Percentiles rank a stretch among this genome's conserved stretches.
These are phyloP conservation scores for Microthlaspi erraticum DNA, from an alignment of 345 rosid species.

Conservation along the genomic window DNA sequence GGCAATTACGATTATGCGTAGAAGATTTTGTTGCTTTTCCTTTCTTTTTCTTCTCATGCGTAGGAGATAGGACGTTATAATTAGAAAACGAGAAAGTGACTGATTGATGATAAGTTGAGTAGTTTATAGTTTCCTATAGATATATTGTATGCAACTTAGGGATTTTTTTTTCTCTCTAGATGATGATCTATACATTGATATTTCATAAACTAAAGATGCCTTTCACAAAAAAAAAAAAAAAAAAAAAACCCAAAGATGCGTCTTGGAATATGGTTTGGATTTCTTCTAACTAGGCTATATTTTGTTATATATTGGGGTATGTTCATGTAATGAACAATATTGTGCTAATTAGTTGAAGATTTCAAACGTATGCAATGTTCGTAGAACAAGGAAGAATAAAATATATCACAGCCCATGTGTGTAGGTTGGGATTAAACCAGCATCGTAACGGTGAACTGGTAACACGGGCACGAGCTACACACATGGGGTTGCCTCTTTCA, in stretches of 20 bases:
- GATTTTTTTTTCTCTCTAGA: too few relatives aligned
- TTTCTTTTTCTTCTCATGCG: not conserved
- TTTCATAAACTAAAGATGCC: not conserved
- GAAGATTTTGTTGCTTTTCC: slow-evolving; percentile 2
- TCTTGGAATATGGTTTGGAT: not conserved
- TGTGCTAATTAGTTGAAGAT: too few relatives aligned
- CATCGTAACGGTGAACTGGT: slow-evolving; percentile 18
- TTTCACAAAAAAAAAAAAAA: too few relatives aligned
- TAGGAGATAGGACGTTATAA: not conserved
- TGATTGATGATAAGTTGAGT: too few relatives aligned
- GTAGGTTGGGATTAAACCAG: too few relatives aligned
- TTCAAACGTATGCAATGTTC: too few relatives aligned
- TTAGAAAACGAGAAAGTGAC: not conserved
- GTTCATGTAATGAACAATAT: too few relatives aligned
- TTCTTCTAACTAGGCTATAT: too few relatives aligned
- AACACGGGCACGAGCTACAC: slow-evolving; percentile 13
- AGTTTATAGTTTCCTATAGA: not conserved
- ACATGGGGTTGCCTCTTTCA: not conserved
- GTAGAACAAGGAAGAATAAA: too few relatives aligned
- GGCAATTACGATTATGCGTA: not conserved
- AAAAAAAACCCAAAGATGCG: not conserved
- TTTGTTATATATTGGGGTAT: too few relatives aligned
- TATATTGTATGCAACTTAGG: not conserved
- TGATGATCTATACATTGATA: not conserved
- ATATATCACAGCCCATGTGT: too few relatives aligned